These are phyloP conservation scores for Cercospora sp. DNA, from an alignment of 2,329 filamentous ascomycete genomes.

Conservation along the genomic window DNA sequence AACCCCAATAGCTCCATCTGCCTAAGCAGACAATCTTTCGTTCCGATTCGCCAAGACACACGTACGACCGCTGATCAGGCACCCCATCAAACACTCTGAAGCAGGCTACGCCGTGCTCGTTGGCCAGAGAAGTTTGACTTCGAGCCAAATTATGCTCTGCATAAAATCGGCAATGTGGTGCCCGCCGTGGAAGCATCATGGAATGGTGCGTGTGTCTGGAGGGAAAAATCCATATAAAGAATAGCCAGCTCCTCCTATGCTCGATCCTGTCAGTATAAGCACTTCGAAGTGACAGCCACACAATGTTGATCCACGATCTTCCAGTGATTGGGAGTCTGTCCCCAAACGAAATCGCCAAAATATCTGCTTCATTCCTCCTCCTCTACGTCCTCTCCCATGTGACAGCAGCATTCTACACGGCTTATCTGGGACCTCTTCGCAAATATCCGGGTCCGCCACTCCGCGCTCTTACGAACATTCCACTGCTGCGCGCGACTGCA, in stretches of 20 bases:
- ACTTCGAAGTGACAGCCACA: neutral
- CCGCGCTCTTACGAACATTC: slow-evolving; percentile 27
- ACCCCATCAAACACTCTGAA: neutral
- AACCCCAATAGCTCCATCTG: neutral
- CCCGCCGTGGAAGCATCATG: neutral
- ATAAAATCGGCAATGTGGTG: neutral
- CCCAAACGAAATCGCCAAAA: neutral
- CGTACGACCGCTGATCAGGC: neutral
- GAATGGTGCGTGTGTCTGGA: neutral
- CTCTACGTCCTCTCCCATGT: slow-evolving; percentile 24
- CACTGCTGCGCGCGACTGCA: slow-evolving; percentile 21
- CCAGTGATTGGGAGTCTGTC: neutral
- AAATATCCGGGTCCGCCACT: slow-evolving; percentile 47
- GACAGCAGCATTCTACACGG: slow-evolving; percentile 38
- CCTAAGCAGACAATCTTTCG: neutral
- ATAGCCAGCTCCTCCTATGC: neutral
- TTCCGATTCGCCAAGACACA: neutral
- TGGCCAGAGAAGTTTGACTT: neutral
- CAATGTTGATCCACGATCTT: neutral
- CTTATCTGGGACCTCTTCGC: slow-evolving; percentile 47
- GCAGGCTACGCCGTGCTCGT: neutral
- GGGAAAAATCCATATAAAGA: neutral
- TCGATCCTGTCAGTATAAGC: neutral
- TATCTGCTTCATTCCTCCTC: slow-evolving; percentile 7
- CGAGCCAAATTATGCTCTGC: neutral